Conservation (phyloP, 352 stramenopile species). For the Detonula confervacea region DNA sequence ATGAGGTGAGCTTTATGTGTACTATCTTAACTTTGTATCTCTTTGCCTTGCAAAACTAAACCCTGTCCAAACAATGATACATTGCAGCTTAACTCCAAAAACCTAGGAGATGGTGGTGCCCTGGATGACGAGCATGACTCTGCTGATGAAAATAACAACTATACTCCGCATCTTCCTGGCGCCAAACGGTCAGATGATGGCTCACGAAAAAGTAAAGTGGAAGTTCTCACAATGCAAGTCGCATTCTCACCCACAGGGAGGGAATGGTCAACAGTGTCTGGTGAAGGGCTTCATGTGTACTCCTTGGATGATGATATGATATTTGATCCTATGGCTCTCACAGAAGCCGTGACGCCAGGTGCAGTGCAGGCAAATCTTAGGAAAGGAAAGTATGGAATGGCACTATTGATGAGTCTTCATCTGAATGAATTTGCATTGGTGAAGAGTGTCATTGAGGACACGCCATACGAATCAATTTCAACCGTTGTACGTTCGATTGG, state of each 20-base stretch:
- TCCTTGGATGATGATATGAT: slow-evolving; percentile 93
- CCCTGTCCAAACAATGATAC: slow-evolving; percentile 3
- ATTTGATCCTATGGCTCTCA: slow-evolving; percentile 98
- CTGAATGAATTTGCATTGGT: slow-evolving; percentile 96
- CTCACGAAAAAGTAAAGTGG: slow-evolving; percentile 87
- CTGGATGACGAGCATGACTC: slow-evolving; percentile 86
- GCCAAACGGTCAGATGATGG: slow-evolving; percentile 81
- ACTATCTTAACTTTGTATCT: background rate
- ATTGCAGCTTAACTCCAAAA: slow-evolving; percentile 80
- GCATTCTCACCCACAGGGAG: slow-evolving; percentile 96
- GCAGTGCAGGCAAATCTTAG: slow-evolving; percentile 89
- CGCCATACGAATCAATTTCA: slow-evolving; percentile 89
- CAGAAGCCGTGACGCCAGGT: slow-evolving; percentile 96
- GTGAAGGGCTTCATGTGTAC: slow-evolving; percentile 98
- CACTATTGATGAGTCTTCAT: slow-evolving; percentile 95
- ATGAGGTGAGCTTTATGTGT: slow-evolving; percentile 88
- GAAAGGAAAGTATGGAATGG: slow-evolving; percentile 90
- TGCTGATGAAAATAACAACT: slow-evolving; percentile 76
- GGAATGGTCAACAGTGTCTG: slow-evolving; percentile 96
- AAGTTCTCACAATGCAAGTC: slow-evolving; percentile 93
- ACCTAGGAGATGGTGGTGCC: slow-evolving; percentile 74
- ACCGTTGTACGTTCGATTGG: slow-evolving; percentile 91
- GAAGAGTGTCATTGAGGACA: slow-evolving; percentile 90
- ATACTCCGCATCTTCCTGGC: slow-evolving; percentile 75
- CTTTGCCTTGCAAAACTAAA: background rate